Percentiles rank a stretch among this genome's conserved stretches.
phyloP scores from a whole-genome alignment of 1,139 yeast species.

The Torulaspora globosa region DNA sequence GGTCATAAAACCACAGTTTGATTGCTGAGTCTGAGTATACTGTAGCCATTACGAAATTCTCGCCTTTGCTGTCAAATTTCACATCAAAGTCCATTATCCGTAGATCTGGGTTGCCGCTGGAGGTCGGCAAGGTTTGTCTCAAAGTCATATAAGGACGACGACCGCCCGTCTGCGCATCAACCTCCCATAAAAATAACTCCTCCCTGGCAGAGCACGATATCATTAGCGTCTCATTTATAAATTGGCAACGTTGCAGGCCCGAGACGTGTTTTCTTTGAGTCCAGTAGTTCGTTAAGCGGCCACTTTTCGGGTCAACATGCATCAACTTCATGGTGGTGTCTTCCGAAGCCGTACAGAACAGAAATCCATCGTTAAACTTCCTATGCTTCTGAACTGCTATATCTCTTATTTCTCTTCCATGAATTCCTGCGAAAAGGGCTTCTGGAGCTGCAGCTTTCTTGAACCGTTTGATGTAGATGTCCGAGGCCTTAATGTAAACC shows the following conservation, averaged over 20 bases:
- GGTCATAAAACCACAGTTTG: conserved; percentile 56
- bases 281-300: conserved; percentile 50
- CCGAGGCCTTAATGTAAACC: conserved; percentile 55
- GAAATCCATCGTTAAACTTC: conserved; percentile 29
- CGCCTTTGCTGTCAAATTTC: conserved; percentile 32
- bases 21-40: conserved; percentile 84
- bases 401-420: conserved; percentile 83
- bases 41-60: conserved; percentile 50
- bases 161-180: conserved; percentile 38
- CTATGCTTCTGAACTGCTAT: conserved; percentile 46
- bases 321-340: conserved; percentile 74
- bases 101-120: conserved; percentile 63
- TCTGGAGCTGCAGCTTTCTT: conserved; percentile 30
- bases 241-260: conserved; percentile 73
- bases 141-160: conserved; percentile 45
- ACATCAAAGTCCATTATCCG: conserved; percentile 82
- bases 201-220: conserved; percentile 83
- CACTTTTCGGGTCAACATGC: conserved; percentile 38
- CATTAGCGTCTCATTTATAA: conserved; percentile 52
- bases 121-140: conserved; percentile 47
- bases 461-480: conserved; percentile 38
- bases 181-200: conserved; percentile 77
- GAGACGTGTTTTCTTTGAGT: conserved; percentile 78
- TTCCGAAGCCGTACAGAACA: conserved; percentile 77
- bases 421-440: conserved; percentile 57